Base-by-base conservation (phyloP, 176 grass and related monocot species). In the Phoenix roebelenii region DNA sequence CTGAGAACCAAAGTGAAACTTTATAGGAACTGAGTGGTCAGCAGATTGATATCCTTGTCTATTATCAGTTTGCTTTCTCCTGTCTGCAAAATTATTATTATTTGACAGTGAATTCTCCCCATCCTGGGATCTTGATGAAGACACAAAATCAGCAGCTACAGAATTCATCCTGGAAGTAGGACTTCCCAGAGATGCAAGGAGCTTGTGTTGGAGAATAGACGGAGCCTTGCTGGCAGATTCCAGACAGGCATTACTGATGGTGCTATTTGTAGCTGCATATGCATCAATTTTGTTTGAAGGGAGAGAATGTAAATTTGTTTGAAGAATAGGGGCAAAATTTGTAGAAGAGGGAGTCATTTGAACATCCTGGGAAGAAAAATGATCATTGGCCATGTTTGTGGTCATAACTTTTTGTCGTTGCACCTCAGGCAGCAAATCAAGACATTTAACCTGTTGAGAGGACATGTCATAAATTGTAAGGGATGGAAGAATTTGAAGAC, bases 351-450 rank as follows among this genome's bases (percentile, higher is more conserved):
- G 70, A 67, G 68, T 73, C 14, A 63, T 60, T 64, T 77, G 77
- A 16, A 63, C 48, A 67, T 71, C 76, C 59, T 48, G 57, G 18
- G 20, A 22, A 39, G 66, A 54, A 78, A 77, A 84, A 30, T 89
- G 69, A 53, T 57, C 49, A 30, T 79, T 64, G 19, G 63, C 57
- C 25, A 69, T 71, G 58, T 63, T 59, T 69, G 73, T 71, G 22
- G 82, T 26, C 62, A 74, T 76, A 3, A 76, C 44, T 50, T 63
- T 77, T 67, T 82, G 78, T 57, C 75, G 80, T 59, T 90, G 62
- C 59, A 73, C 82, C 72, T 90, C 82, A 25, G 87, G 82, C 50
- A 90, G 82, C 75, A 90, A 79, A 52, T 77, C 63, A 29, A 90
- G 63, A 54, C 82, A 73, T 70, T 82, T 90, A 73, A 30, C 68